Conservation (phyloP, 176 grass and related monocot species). For the Oryza nivara region DNA sequence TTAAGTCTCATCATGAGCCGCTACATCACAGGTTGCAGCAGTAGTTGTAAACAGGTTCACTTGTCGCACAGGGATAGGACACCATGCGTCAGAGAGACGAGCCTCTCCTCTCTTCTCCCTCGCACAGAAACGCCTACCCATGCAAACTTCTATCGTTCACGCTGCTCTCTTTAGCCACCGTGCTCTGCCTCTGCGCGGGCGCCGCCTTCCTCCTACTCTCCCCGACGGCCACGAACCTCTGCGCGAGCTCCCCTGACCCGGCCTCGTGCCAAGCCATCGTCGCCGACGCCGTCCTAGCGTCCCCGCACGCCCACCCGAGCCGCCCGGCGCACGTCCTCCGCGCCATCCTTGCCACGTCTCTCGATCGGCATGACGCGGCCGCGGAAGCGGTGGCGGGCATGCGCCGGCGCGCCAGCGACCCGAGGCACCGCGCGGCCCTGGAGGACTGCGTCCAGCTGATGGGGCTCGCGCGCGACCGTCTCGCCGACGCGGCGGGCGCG, state of each 20-base stretch:
- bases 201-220: slow-evolving; percentile 18
- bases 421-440: slow-evolving; percentile 36
- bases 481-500: slow-evolving; percentile 23
- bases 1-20: neutral
- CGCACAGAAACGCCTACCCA: neutral
- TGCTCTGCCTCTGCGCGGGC: neutral
- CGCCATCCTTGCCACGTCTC: slow-evolving; percentile 40
- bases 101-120: slow-evolving; percentile 41
- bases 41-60: neutral
- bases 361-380: slow-evolving; percentile 40
- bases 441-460: slow-evolving; percentile 60
- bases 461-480: slow-evolving; percentile 55
- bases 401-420: neutral
- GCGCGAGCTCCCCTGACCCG: slow-evolving; percentile 46
- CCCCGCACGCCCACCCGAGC: neutral
- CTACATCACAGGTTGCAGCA: neutral
- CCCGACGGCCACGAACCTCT: slow-evolving; percentile 35
- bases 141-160: slow-evolving; percentile 24
- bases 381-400: neutral
- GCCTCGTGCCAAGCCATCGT: slow-evolving; percentile 54
- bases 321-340: slow-evolving; percentile 37
- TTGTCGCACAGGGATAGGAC: neutral
- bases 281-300: slow-evolving; percentile 26
- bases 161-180: slow-evolving; percentile 17
- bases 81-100: slow-evolving; percentile 36